These are phyloP conservation scores for Trichoderma gamsii DNA, from an alignment of 495 filamentous ascomycete genomes.

Conservation along the genomic window DNA sequence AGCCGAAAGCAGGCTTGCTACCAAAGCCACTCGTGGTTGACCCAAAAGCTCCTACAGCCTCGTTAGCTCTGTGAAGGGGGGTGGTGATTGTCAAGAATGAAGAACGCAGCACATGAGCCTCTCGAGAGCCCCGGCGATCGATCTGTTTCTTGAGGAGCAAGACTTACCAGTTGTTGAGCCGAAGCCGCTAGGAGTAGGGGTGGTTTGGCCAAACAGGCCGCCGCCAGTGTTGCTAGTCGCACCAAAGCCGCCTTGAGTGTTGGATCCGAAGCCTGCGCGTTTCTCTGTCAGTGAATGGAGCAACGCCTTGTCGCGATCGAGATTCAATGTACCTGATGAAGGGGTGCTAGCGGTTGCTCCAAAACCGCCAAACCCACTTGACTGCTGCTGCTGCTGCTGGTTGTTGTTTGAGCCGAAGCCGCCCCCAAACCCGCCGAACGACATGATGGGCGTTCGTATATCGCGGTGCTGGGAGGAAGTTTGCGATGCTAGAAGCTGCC, in stretches of 20 bases:
- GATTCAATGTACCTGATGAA: constrained; percentile 35
- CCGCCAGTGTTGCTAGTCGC: constrained; percentile 30
- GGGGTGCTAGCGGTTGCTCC: constrained; percentile 48
- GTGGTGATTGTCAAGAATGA: constrained; percentile 11
- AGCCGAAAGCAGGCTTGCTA: constrained; percentile 27
- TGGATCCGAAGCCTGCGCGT: constrained; percentile 44
- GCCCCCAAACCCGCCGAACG: constrained; percentile 44
- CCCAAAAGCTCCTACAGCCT: constrained; percentile 7
- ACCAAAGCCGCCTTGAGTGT: constrained; percentile 37
- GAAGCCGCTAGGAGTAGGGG: constrained; percentile 24
- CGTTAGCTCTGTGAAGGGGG: neutral
- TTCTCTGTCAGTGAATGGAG: constrained; percentile 17
- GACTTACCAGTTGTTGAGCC: constrained; percentile 28
- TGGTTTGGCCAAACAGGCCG: constrained; percentile 43
- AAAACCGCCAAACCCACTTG: constrained; percentile 49
- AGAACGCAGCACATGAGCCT: constrained; percentile 16
- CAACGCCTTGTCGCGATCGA: constrained; percentile 6
- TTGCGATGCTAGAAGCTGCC: neutral
- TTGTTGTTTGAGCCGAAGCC: constrained; percentile 56
- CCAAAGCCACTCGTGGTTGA: constrained; percentile 42
- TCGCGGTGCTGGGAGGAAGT: constrained; percentile 4
- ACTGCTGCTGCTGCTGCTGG: constrained; percentile 49
- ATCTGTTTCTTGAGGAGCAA: constrained; percentile 14
- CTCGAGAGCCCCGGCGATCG: constrained; percentile 19
- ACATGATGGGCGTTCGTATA: constrained; percentile 30